These are phyloP conservation scores for Cryphonectria naterciae DNA, from an alignment of 2,329 filamentous ascomycete species.

Conservation along the genomic window DNA sequence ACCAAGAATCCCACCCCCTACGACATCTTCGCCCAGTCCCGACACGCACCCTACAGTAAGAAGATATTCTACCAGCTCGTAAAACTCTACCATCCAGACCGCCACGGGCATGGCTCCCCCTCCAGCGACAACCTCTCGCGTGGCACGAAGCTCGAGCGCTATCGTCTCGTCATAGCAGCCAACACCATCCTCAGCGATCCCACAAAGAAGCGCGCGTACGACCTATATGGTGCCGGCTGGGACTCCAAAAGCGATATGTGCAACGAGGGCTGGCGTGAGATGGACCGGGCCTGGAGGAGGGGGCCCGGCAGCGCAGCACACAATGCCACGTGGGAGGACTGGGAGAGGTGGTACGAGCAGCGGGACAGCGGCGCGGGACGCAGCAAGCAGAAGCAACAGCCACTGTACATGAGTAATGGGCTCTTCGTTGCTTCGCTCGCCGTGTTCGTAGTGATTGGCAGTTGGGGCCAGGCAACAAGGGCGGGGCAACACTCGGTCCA, in stretches of 20 bases:
- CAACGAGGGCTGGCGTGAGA: constrained; percentile 38
- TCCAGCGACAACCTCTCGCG: constrained; percentile 55
- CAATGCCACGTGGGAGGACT: constrained; percentile 98
- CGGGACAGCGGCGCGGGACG: constrained; percentile 45
- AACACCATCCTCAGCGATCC: constrained; percentile 88
- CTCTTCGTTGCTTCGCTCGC: constrained; percentile 77
- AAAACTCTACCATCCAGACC: constrained; percentile 94
- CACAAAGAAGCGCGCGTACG: constrained; percentile 77
- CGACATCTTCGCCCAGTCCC: constrained; percentile 72
- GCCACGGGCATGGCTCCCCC: constrained; percentile 47
- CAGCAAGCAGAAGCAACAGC: constrained; percentile 50
- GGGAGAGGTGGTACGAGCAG: constrained; percentile 77
- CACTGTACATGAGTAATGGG: constrained; percentile 75
- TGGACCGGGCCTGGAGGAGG: constrained; percentile 54
- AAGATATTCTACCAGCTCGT: constrained; percentile 85
- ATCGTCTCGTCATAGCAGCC: constrained; percentile 84
- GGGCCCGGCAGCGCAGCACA: constrained; percentile 53
- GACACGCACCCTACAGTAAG: constrained; percentile 76
- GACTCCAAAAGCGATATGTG: constrained; percentile 40
- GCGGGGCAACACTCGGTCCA: constrained; percentile 65
- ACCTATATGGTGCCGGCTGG: constrained; percentile 83
- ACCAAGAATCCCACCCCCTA: constrained; percentile 75
- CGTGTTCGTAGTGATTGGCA: constrained; percentile 69
- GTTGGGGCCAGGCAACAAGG: constrained; percentile 72
- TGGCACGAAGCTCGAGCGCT: constrained; percentile 77